Conservation (phyloP, 306 rosid species). For the Begonia loranthoides region DNA sequence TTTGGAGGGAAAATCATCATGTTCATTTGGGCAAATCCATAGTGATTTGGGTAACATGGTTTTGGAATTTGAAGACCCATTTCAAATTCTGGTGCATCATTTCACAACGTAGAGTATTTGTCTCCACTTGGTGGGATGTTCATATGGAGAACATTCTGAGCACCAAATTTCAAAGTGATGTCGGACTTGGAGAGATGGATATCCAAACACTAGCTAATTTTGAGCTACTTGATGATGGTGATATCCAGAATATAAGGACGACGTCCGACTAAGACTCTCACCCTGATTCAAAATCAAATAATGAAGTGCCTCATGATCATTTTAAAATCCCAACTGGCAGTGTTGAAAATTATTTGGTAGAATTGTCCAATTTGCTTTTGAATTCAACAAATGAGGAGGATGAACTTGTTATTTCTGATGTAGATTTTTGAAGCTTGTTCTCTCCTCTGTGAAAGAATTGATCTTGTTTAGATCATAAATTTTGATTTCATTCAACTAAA, state of each 20-base stretch:
- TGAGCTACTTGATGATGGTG: conserved; percentile 21
- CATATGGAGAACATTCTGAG: conserved; percentile 41
- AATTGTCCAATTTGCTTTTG: conserved; percentile 63
- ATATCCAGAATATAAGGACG: conserved; percentile 14
- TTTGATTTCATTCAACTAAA: too few species aligned
- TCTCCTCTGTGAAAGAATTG: too few species aligned
- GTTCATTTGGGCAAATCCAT: conserved; percentile 33
- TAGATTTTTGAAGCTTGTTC: too few species aligned
- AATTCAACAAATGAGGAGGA: conserved; percentile 79
- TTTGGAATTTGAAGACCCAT: conserved; percentile 44
- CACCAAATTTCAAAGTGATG: conserved; percentile 21
- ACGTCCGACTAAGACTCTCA: conserved; percentile 16
- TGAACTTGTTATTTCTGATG: conserved; percentile 47
- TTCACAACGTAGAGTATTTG: conserved; percentile 40
- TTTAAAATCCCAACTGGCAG: conserved; percentile 30
- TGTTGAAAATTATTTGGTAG: conserved; percentile 55
- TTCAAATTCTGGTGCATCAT: conserved; percentile 46
- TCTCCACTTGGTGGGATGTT: conserved; percentile 54
- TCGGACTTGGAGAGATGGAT: conserved; percentile 15
- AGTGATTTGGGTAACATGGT: conserved; percentile 32
- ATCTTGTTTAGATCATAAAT: too few species aligned
- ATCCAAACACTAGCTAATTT: conserved; percentile 13
- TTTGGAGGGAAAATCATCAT: conserved; percentile 24
- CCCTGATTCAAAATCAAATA: conserved; percentile 13
- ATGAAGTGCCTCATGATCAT: conserved; percentile 21